Evolutionary conservation across 805 yeast genomes (phyloP), one percentile per base, ranked within the genome.

Genomic region (Sugiyamaella qingdaonensis): DNA sequence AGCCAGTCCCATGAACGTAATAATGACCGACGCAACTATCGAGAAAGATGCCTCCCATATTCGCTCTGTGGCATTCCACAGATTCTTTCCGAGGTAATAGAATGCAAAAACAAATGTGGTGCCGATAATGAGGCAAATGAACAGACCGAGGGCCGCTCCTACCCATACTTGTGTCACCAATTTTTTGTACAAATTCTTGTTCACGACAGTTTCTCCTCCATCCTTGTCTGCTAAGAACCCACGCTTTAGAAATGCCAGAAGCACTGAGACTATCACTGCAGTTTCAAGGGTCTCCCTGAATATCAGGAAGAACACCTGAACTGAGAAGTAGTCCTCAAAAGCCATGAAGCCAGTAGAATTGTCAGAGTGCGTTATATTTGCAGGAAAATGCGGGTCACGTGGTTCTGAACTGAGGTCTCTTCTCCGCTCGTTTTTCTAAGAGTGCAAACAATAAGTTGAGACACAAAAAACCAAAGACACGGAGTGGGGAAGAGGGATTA

Each of bases 221-320:
- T 55, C 60, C 8, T 44, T 48, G 13, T 48, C 42, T 11, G 32
- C 14, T 7, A 13, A 7, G 61, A 90, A 78, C 52, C 95, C 86
- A 67, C 86, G 92, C 67, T 86, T 86, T 63, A 90, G 76, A 73
- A 90, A 89, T 37, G 96, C 92, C 54, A 90, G 76, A 58, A 90
- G 74, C 45, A 90, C 96, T 19, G 96, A 87, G 53, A 90, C 86
- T 57, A 90, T 85, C 56, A 90, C 78, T 50, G 88, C 86, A 11
- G 96, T 95, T 74, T 90, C 97, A 60, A 90, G 73, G 50, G 91
- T 75, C 73, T 90, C 97, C 76, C 97, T 84, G 69, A 90, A 85
- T 52, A 88, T 94, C 64, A 90, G 84, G 73, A 90, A 90, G 77
- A 89, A 90, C 57, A 89, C 87, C 67, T 82, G 84, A 43, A 81